phyloP scores from a whole-genome alignment of 164 flowering plant species.

The Paratinospora sagittata region DNA sequence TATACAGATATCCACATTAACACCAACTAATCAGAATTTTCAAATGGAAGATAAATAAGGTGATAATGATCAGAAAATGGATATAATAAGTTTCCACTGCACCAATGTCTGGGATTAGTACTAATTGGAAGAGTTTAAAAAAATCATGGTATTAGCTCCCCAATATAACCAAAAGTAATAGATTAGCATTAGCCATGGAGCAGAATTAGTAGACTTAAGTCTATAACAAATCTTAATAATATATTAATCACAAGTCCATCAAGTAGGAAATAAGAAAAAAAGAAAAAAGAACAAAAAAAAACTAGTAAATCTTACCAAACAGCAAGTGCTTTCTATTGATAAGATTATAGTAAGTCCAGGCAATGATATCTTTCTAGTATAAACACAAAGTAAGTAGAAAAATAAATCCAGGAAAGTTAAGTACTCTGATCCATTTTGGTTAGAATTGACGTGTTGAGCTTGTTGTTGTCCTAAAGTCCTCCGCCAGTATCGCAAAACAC shows the following conservation, averaged over 20 bases:
- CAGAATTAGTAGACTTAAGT: too few relatives aligned
- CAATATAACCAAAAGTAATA: too few relatives aligned
- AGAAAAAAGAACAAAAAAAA: not conserved
- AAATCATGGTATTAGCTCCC: too few relatives aligned
- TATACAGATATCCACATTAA: not conserved
- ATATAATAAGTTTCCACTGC: not conserved
- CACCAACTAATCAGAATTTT: not conserved
- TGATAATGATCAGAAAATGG: not conserved
- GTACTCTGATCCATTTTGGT: slow-evolving; percentile 39
- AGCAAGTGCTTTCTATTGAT: not conserved
- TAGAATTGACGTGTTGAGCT: slow-evolving; percentile 3
- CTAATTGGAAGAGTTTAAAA: too few relatives aligned
- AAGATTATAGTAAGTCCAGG: not conserved
- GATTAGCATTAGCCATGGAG: too few relatives aligned
- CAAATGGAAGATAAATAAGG: not conserved
- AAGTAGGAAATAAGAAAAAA: not conserved
- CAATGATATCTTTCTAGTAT: not conserved
- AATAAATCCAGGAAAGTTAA: slow-evolving; percentile 8
- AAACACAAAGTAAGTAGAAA: not conserved
- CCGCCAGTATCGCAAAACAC: slow-evolving; percentile 7
- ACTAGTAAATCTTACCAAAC: not conserved
- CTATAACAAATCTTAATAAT: too few relatives aligned
- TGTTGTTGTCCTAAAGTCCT: slow-evolving; percentile 4
- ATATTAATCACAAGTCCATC: too few relatives aligned
- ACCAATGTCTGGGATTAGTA: not conserved